A percentile compares a stretch with the other conserved stretches of the same genome.
These are phyloP conservation scores for Quillaja saponaria DNA, from an alignment of 306 rosid species.

Conservation along the genomic window DNA sequence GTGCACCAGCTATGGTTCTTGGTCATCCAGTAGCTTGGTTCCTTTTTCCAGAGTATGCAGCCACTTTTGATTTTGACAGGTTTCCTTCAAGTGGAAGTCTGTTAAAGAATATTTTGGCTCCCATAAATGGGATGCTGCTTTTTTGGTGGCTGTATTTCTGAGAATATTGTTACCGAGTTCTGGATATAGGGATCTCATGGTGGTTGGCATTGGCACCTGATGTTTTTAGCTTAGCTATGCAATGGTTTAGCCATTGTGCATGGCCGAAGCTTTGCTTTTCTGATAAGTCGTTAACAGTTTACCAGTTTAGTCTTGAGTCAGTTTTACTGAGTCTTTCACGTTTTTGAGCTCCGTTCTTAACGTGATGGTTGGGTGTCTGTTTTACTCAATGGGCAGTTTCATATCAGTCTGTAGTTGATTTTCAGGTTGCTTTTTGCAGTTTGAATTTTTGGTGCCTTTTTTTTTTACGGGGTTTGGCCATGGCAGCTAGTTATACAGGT, in stretches of 20 bases:
- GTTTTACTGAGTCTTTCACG: slow-evolving; percentile 51
- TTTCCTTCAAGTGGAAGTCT: slow-evolving; percentile 50
- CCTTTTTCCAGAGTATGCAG: slow-evolving; percentile 69
- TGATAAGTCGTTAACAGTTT: slow-evolving; percentile 22
- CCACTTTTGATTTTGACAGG: slow-evolving; percentile 64
- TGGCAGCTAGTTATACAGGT: slow-evolving; percentile 62
- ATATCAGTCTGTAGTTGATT: slow-evolving; percentile 28
- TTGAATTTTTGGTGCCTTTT: slow-evolving; percentile 56
- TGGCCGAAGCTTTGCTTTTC: slow-evolving; percentile 23
- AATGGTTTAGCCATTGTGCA: slow-evolving; percentile 45
- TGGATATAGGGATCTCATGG: slow-evolving; percentile 49
- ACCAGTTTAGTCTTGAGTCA: slow-evolving; percentile 41
- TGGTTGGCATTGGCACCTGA: slow-evolving; percentile 49
- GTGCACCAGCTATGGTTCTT: slow-evolving; percentile 73
- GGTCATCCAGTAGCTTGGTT: slow-evolving; percentile 49
- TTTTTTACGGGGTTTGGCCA: slow-evolving; percentile 59
- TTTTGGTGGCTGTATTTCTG: slow-evolving; percentile 50
- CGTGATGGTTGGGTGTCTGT: slow-evolving; percentile 63
- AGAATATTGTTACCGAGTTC: slow-evolving; percentile 50
- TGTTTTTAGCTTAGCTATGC: slow-evolving; percentile 49
- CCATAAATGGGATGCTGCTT: slow-evolving; percentile 34
- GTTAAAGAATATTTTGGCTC: slow-evolving; percentile 57
- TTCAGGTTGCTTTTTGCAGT: slow-evolving; percentile 56
- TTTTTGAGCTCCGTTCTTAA: slow-evolving; percentile 32
- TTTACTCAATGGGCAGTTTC: slow-evolving; percentile 52